A percentile compares a stretch with the other conserved stretches of the same genome.
Evolutionary conservation across 2,329 filamentous ascomycete species (phyloP).

Genomic region (Pestalotiopsis sp.): DNA sequence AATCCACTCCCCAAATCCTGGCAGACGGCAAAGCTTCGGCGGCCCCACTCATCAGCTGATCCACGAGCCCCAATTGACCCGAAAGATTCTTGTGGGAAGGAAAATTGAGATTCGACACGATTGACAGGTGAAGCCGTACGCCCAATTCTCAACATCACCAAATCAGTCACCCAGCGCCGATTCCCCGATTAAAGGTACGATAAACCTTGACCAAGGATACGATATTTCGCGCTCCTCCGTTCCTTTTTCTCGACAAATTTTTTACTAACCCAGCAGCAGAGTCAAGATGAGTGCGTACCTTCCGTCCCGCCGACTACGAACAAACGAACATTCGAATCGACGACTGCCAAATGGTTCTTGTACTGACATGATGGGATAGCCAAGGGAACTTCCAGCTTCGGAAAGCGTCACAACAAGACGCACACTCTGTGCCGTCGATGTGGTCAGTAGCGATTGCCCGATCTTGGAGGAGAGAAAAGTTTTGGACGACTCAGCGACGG

Average conservation of each 20-base stretch:
- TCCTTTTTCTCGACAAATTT: constrained; percentile 4
- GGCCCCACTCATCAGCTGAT: constrained; percentile 11
- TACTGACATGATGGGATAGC: constrained; percentile 32
- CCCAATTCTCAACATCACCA: constrained; percentile 11
- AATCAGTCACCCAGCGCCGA: constrained; percentile 10
- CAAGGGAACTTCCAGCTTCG: constrained; percentile 40
- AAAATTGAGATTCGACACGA: constrained; percentile 9
- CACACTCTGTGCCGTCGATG: constrained; percentile 98
- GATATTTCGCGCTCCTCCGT: neutral
- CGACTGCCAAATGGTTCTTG: neutral
- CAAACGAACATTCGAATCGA: constrained; percentile 11
- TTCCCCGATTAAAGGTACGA: constrained; percentile 12
- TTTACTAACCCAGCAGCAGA: constrained; percentile 25
- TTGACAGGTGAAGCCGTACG: constrained; percentile 8
- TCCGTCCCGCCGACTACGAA: constrained; percentile 9
- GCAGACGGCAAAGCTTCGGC: constrained; percentile 11
- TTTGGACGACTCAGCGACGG: constrained; percentile 9
- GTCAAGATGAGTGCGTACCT: constrained; percentile 37
- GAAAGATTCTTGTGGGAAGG: constrained; percentile 1
- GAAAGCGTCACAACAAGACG: constrained; percentile 89
- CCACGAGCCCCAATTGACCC: constrained; percentile 12
- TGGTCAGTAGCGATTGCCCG: constrained; percentile 65
- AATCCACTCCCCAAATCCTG: neutral
- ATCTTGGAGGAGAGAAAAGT: constrained; percentile 6
- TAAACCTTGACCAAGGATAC: neutral